phyloP scores from a whole-genome alignment of 2,329 filamentous ascomycete genomes.

The Talaromyces sp. region DNA sequence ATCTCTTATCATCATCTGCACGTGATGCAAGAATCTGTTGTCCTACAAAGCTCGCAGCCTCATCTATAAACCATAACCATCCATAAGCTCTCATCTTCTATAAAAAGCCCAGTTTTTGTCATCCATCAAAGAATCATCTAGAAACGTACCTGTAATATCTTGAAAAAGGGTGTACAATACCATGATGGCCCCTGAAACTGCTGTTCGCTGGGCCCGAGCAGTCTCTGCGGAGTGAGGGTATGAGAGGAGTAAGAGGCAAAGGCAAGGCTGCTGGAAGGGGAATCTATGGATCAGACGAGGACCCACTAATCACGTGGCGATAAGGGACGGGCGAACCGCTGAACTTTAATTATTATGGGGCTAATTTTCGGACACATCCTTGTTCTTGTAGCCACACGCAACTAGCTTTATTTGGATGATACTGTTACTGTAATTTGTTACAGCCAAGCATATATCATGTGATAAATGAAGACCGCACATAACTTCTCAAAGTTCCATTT shows the following conservation, averaged over 20 bases:
- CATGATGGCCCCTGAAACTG: not conserved
- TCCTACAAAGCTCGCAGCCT: slow-evolving; percentile 7
- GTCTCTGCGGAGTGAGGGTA: not conserved
- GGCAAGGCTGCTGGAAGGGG: not conserved
- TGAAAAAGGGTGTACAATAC: not conserved
- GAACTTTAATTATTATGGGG: not conserved
- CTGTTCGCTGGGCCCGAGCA: not conserved
- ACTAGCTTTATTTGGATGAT: not conserved
- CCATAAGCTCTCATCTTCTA: not conserved
- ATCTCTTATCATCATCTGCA: slow-evolving; percentile 11
- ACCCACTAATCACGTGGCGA: slow-evolving; percentile 16
- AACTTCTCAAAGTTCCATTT: not conserved
- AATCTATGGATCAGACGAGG: slow-evolving; percentile 12
- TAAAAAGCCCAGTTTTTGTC: not conserved
- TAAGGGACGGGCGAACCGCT: slow-evolving; percentile 3
- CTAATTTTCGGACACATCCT: not conserved
- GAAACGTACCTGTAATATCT: slow-evolving; percentile 6
- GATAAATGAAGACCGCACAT: not conserved
- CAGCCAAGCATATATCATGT: no score
- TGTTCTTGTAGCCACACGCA: not conserved
- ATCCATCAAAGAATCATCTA: not conserved
- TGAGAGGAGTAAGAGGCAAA: not conserved
- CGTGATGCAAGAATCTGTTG: slow-evolving; percentile 3
- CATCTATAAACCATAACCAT: slow-evolving; percentile 1
- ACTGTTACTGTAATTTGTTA: no score